Conservation (phyloP, 2,329 filamentous ascomycete genomes). For the Lachnellula hyalina region DNA sequence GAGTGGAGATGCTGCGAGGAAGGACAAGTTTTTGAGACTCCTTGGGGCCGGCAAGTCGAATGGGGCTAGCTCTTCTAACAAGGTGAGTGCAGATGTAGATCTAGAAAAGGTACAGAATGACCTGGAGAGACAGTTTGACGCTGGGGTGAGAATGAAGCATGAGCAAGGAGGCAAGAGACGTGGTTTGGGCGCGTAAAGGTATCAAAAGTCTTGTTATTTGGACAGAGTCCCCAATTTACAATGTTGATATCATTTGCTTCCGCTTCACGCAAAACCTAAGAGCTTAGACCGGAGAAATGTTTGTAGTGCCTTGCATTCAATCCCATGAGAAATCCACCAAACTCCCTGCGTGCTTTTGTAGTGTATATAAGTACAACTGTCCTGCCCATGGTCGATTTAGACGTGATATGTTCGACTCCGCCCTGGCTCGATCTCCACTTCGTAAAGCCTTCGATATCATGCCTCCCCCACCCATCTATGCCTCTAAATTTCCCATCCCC, state of each 20-base stretch:
- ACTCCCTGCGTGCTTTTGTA: not conserved
- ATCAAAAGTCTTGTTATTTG: not conserved
- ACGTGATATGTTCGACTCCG: not conserved
- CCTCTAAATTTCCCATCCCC: too few relatives aligned
- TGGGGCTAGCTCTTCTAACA: constrained; percentile 2
- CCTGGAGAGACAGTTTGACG: constrained; percentile 33
- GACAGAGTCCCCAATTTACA: not conserved
- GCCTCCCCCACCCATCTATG: not conserved
- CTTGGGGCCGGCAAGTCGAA: constrained; percentile 19
- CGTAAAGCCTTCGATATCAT: not conserved
- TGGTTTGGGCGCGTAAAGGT: constrained; percentile 32
- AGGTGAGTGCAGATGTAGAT: constrained; percentile 6
- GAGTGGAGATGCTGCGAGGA: constrained; percentile 23
- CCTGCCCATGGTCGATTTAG: not conserved
- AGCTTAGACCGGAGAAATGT: not conserved
- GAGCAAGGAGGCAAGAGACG: constrained; percentile 32
- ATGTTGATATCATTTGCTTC: constrained; percentile 7
- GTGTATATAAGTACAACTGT: not conserved
- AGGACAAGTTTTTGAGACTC: constrained; percentile 29
- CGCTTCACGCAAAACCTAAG: not conserved
- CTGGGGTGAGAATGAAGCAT: constrained; percentile 34
- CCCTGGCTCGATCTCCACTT: not conserved
- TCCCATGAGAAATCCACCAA: not conserved
- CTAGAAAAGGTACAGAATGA: constrained; percentile 30
- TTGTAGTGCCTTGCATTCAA: not conserved